phyloP scores from a whole-genome alignment of 805 yeast species.

The Cyberlindnera xishuangbannaensis region DNA sequence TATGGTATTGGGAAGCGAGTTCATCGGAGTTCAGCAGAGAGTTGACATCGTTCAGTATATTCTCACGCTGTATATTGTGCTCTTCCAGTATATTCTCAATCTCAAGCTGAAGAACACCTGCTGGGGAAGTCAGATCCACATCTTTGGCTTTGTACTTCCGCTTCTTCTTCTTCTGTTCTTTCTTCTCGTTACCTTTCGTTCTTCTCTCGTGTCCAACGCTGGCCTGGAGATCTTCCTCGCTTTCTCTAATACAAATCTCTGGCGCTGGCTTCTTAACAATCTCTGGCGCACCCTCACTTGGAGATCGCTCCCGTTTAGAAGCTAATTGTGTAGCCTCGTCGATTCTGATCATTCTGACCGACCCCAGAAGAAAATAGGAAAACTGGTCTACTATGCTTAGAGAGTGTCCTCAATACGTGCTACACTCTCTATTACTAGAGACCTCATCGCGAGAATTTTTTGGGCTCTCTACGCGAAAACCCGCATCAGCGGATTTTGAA shows the following conservation, averaged over 20 bases:
- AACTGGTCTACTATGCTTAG: conserved; percentile 7
- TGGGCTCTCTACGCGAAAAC: conserved; percentile 2
- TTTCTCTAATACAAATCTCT: too few relatives aligned
- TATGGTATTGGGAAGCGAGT: conserved; percentile 44
- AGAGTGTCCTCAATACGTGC: too few relatives aligned
- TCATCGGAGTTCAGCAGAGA: conserved; percentile 54
- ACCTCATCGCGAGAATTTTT: conserved; percentile 12
- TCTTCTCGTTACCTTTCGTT: conserved; percentile 2
- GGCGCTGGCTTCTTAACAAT: conserved; percentile 7
- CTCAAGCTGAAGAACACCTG: conserved; percentile 74
- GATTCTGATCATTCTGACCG: conserved; percentile 1
- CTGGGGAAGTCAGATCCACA: conserved; percentile 71
- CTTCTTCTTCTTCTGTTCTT: conserved; percentile 18
- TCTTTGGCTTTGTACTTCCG: conserved; percentile 57
- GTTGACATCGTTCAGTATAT: conserved; percentile 60
- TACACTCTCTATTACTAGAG: too few relatives aligned
- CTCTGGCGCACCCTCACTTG: conserved; percentile 4
- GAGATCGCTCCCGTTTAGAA: conserved; percentile 11
- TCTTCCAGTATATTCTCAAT: conserved; percentile 51
- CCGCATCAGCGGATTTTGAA: conserved; percentile 7
- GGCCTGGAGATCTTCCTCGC: too few relatives aligned
- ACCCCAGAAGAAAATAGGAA: conserved; percentile 2
- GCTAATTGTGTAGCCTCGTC: background rate
- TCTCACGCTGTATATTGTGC: conserved; percentile 35
- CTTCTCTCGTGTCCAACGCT: too few relatives aligned